These are phyloP conservation scores for Cladosporium sp. DNA, from an alignment of 2,329 filamentous ascomycete species.

Conservation along the genomic window DNA sequence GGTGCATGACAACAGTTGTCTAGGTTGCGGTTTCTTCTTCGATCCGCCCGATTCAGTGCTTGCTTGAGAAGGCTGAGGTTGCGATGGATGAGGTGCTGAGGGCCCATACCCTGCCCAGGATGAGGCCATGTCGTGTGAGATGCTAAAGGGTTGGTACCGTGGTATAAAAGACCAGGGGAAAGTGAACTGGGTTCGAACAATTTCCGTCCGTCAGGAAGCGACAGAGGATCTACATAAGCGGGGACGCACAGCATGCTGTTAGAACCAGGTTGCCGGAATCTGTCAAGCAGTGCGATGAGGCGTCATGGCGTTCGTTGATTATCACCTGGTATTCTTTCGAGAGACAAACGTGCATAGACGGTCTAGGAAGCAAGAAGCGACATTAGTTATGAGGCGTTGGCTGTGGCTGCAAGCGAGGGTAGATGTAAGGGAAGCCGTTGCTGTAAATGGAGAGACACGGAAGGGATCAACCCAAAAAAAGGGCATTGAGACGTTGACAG, in stretches of 20 bases:
- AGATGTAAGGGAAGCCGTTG: conserved; percentile 11
- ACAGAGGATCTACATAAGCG: conserved; percentile 27
- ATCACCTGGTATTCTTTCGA: conserved; percentile 2
- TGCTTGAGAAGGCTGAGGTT: conserved; percentile 18
- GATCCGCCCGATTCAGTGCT: conserved; percentile 12
- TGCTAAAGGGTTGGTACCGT: conserved; percentile 6
- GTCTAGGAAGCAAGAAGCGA: conserved; percentile 1
- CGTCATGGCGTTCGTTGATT: conserved; percentile 6
- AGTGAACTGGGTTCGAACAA: conserved; percentile 12
- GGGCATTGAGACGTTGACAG: conserved; percentile 4
- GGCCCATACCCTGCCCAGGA: conserved; percentile 27
- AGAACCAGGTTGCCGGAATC: conserved; percentile 24
- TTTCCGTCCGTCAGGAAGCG: conserved; percentile 14
- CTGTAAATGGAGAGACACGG: conserved; percentile 7
- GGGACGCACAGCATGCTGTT: conserved; percentile 26
- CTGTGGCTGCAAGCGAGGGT: conserved; percentile 1
- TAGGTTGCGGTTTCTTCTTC: conserved; percentile 37
- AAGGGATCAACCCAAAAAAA: conserved; percentile 3
- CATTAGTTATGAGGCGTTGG: conserved; percentile 1
- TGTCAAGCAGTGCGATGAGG: conserved; percentile 11
- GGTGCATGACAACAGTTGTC: conserved; percentile 45
- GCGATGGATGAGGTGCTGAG: conserved; percentile 20
- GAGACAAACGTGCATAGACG: conserved; percentile 9
- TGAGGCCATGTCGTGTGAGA: conserved; percentile 21
- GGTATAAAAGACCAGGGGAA: neutral